Evolutionary conservation across 2,329 filamentous ascomycete species (phyloP).

Genomic region (Pseudogymnoascus sp.): DNA sequence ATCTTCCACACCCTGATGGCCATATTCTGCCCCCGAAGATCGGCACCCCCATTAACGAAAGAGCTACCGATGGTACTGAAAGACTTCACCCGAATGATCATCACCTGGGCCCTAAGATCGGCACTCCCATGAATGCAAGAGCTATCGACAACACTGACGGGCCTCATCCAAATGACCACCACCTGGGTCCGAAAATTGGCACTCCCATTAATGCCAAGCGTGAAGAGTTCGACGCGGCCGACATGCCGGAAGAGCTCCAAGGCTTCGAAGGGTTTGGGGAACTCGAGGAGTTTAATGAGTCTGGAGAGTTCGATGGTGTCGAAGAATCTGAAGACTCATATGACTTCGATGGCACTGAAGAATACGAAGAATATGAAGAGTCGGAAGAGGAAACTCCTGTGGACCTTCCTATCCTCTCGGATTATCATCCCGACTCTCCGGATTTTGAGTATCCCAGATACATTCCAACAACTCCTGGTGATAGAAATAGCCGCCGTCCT

Average conservation of each 20-base stretch:
- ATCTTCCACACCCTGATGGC: background rate
- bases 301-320: background rate
- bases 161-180: background rate
- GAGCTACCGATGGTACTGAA: background rate
- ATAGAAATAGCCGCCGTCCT: background rate
- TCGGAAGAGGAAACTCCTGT: background rate
- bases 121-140: background rate
- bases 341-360: background rate
- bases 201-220: background rate
- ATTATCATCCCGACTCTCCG: background rate
- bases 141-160: background rate
- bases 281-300: background rate
- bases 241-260: background rate
- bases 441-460: background rate
- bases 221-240: background rate
- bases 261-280: background rate
- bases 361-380: background rate
- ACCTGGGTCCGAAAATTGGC: background rate
- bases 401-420: background rate
- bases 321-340: background rate
- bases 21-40: background rate
- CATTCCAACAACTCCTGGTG: background rate
- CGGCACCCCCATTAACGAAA: background rate
- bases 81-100: background rate
- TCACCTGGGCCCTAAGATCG: background rate